Conservation (phyloP, 2,329 filamentous ascomycete genomes). For the Fusarium marasasianum region DNA sequence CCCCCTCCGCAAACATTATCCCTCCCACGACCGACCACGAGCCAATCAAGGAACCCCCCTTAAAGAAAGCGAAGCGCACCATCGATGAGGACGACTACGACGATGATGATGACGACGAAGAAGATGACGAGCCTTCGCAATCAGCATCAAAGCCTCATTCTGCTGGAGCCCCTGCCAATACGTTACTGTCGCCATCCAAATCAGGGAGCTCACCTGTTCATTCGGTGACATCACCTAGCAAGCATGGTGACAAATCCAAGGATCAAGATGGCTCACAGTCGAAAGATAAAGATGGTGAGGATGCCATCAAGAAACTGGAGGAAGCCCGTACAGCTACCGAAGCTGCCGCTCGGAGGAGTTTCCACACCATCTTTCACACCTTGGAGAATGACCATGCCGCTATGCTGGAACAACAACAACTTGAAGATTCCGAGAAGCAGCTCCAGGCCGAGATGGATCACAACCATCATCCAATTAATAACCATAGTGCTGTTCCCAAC, state of each 20-base stretch:
- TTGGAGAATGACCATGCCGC: conserved; percentile 94
- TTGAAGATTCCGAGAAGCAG: conserved; percentile 96
- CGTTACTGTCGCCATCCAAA: conserved; percentile 74
- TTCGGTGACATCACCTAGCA: conserved; percentile 69
- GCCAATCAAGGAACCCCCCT: conserved; percentile 67
- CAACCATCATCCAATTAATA: conserved; percentile 61
- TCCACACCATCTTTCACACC: conserved; percentile 94
- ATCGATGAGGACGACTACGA: conserved; percentile 89
- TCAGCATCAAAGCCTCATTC: conserved; percentile 62
- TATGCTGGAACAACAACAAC: conserved; percentile 96
- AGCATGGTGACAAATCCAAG: conserved; percentile 63
- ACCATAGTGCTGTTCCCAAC: conserved; percentile 65
- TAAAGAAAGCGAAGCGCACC: conserved; percentile 78
- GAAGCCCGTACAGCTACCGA: conserved; percentile 91
- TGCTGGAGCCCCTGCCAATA: conserved; percentile 61
- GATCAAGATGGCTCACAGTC: conserved; percentile 59
- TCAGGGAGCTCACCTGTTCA: conserved; percentile 74
- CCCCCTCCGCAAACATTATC: conserved; percentile 53
- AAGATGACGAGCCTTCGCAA: conserved; percentile 65
- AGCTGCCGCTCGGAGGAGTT: conserved; percentile 87
- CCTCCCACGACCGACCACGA: conserved; percentile 68
- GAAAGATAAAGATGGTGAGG: conserved; percentile 77
- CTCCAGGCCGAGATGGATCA: conserved; percentile 94
- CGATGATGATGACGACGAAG: conserved; percentile 81
- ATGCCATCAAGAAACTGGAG: conserved; percentile 92